Conservation (phyloP, 1,139 yeast species). For the Williopsis jadinii region DNA sequence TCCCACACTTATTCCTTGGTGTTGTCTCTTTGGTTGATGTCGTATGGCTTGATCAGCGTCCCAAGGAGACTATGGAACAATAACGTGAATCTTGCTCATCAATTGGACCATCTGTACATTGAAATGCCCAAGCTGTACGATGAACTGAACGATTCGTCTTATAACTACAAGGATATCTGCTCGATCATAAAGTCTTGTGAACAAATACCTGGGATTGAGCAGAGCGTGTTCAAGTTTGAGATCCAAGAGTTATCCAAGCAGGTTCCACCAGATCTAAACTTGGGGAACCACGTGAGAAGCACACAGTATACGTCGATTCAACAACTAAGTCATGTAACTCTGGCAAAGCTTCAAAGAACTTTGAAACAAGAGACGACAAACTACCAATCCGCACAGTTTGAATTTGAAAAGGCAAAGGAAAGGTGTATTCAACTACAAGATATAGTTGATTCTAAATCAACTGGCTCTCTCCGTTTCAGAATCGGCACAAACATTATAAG, state of each 20-base stretch:
- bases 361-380: conserved; percentile 20
- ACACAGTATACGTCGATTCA: conserved; percentile 17
- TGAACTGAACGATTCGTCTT: conserved; percentile 55
- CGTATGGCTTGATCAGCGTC: conserved; percentile 67
- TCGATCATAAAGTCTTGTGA: conserved; percentile 48
- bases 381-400: conserved; percentile 32
- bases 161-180: conserved; percentile 57
- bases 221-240: conserved; percentile 29
- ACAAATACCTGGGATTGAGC: conserved; percentile 13
- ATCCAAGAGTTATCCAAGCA: conserved; percentile 28
- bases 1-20: conserved; percentile 76
- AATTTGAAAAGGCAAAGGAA: conserved; percentile 32
- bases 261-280: conserved; percentile 16
- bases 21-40: conserved; percentile 77
- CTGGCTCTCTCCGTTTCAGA: conserved; percentile 27
- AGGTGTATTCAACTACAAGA: conserved; percentile 37
- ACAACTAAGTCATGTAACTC: conserved; percentile 13
- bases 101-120: conserved; percentile 40
- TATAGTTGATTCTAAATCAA: conserved; percentile 26
- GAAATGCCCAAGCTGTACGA: conserved; percentile 56
- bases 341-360: conserved; percentile 18
- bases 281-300: conserved; percentile 19
- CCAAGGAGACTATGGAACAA: conserved; percentile 57
- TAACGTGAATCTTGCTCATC: conserved; percentile 26
- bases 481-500: conserved; percentile 17